Base-by-base conservation (phyloP, 805 yeast species). In the Nakazawaea peltata region DNA sequence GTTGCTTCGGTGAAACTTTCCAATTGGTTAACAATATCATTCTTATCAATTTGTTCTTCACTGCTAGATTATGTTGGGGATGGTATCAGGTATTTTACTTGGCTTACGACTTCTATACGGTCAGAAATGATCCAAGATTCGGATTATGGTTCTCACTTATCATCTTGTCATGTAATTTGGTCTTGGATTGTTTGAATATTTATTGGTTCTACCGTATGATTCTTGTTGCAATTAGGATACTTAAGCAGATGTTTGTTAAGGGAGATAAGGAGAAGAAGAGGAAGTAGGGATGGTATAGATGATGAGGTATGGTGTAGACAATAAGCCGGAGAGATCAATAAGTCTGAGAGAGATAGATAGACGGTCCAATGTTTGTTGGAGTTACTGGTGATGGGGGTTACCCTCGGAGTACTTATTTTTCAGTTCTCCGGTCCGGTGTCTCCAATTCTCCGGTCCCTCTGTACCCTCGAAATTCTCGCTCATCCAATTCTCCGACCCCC, bases 131-230 rank as follows among this genome's bases (percentile, higher is more conserved):
- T 33, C 54, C 55, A 16, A 33, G 57, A 15, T 59, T 56, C 36
- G 50, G 50, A 11, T 11, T 37, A 25, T 17, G 38, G 18, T 56
- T 49, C 22, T 50, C 59, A 2, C 22, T 36, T 22, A 41, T 52
- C 34, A 56, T 59, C 26, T 39, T 59, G 19, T 21, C 42, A 21
- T 51, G 61, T 35, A 59, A 59, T 36, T 38, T 52, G 15, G 54
- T 57, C 14, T 43, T 59, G 40, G 61, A 59, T 37, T 26, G 57
- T 12, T 45, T 59, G 30, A 59, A 59, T 38, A 46, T 56, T 17
- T 59, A 46, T 39, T 59, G 65, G 65, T 59, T 59, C 39, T 43
- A 51, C 33, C 58, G 58, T 41, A 59, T 59, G 65, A 44, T 59
- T 43, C 46, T 39, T 17, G 64, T 59, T 26, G 61, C 64, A 5